phyloP scores from a whole-genome alignment of 1,139 yeast species.

The Hanseniaspora uvarum region DNA sequence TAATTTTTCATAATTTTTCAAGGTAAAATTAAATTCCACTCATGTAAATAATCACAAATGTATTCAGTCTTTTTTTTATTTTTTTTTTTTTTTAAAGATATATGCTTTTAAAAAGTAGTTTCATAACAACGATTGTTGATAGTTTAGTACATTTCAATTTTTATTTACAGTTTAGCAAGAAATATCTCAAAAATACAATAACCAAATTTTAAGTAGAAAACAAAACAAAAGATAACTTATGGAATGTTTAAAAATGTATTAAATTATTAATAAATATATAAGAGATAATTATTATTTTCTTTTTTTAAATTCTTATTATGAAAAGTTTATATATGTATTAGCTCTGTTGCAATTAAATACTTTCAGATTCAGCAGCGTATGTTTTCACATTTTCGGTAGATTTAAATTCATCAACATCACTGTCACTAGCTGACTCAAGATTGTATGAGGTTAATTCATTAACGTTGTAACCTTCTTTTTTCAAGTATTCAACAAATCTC shows the following conservation, averaged over 20 bases:
- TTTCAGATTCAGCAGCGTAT: conserved; percentile 1
- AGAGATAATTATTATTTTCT: neutral
- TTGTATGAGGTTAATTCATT: conserved; percentile 19
- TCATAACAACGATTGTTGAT: too few species aligned
- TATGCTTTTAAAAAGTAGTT: too few species aligned
- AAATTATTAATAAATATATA: neutral
- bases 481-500: conserved; percentile 55
- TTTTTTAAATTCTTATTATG: neutral
- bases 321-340: neutral
- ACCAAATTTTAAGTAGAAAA: too few species aligned
- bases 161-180: too few species aligned
- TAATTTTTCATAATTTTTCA: neutral
- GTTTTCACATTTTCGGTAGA: neutral
- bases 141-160: too few species aligned
- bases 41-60: neutral
- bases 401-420: conserved; percentile 5
- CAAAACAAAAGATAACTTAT: too few species aligned
- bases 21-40: neutral
- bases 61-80: neutral
- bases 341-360: neutral
- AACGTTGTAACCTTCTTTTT: conserved; percentile 48
- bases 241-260: too few species aligned
- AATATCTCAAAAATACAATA: too few species aligned
- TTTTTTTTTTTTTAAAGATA: neutral
- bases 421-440: neutral